Base-by-base conservation (phyloP, 257 asterid species). In the Catharanthus roseus region DNA sequence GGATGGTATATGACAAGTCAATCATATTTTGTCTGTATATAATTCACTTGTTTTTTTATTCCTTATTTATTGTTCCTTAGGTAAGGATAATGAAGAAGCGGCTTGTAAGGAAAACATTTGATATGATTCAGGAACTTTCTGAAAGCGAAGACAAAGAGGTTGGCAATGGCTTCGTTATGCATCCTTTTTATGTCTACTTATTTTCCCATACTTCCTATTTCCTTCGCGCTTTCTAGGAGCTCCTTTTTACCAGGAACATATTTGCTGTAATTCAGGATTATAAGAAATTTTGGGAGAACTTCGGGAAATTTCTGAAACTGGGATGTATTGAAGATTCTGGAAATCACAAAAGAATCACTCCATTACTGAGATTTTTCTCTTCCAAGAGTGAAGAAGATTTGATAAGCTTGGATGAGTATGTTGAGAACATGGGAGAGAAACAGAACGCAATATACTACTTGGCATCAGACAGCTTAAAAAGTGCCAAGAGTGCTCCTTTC, bases 321-420 rank as follows among this genome's bases (percentile, higher is more conserved):
- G 98, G 99, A 47, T 95, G 99, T 75, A 88, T 93, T 54, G 99
- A 93, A 81, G 99, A 93, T 88, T 78, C 96, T 53, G 99, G 97
- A 45, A 93, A 95, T 71, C 97, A 91, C 95, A 92, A 95, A 85
- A 70, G 90, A 61, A 85, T 95, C 36, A 85, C 95, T 23, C 96
- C 99, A 21, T 68, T 95, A 60, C 77, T 95, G 85, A 86, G 98
- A 72, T 95, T 95, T 81, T 83, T 84, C 80, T 84, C 98, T 69
- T 91, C 99, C 77, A 95, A 95, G 78, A 92, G 86, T 66, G 97
- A 95, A 55, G 98, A 92, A 71, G 96, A 90, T 34, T 83, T 81
- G 78, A 89, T 92, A 74, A 95, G 99, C 75, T 84, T 95, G 67
- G 97, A 95, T 75, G 95, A 90, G 39, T 95, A 95, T 75, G 77